Evolutionary conservation across 495 filamentous ascomycete species (phyloP), one percentile per base, ranked within the genome.

Genomic region (Jackrogersella multiformis): DNA sequence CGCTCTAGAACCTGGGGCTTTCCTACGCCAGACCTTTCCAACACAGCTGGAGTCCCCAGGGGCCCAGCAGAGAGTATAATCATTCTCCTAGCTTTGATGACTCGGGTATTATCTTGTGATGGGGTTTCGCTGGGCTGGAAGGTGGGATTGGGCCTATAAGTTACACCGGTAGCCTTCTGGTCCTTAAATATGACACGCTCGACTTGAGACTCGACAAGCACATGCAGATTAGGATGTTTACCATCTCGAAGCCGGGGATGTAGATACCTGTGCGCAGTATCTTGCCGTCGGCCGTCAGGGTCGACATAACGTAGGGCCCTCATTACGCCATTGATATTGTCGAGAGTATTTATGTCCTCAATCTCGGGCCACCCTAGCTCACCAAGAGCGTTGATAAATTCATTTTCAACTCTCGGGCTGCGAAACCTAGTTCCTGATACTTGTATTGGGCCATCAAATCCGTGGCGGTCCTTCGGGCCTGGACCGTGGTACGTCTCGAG

Each of bases 11-110:
- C 52, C 32, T 74, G 59, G 1, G 69, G 64, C n/a, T 69, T 59
- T 28, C 85, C 86, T 44, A 87, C 68, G 2, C 86, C 85, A 2
- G 86, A 88, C 1, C 84, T 76, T 68, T 87, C 85, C 4, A 87
- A 74, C 5, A 88, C 60, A 8, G 76, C 70, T 13, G 86, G 82
- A 1, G 85, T 80, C 4, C 79, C 75, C 10, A 83, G 69, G n/a
- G 80, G 53, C 2, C 86, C 86, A 9, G 79, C 76, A 13, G 82
- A 81, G 2, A 87, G 57, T 46, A 88, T 81, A 0, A 87, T 80
- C 36, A 87, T 80, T 55, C 77, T 83, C 13, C 61, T 74, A 0
- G 82, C 87, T 21, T 70, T 74, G 15, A 89, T 61, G 0, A 32
- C 21, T 59, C 69, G 53, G 5, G 52, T 44, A 12, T 39, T 26